Conservation (phyloP, 805 yeast genomes). For the Hanseniaspora lachancei region DNA sequence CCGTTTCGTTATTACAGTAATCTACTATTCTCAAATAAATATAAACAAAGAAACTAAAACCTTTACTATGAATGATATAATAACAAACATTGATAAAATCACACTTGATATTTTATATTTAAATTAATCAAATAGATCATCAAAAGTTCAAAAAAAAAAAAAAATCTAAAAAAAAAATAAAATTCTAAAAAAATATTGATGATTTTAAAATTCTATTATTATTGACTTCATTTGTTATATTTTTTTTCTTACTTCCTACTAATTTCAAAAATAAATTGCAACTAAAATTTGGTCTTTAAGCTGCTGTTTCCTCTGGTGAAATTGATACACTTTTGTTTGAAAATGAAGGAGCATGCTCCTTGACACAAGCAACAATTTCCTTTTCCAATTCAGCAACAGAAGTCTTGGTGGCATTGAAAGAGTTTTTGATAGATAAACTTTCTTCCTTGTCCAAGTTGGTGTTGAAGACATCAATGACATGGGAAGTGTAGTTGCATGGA, state of each 20-base stretch:
- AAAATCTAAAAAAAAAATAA: no score
- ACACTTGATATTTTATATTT: no score
- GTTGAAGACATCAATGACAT: conserved; percentile 30
- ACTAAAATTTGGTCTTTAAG: conserved; percentile 12
- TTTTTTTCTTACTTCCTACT: background rate
- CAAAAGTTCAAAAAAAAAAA: no score
- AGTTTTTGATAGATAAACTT: conserved; percentile 23
- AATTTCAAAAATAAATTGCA: background rate
- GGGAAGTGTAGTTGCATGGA: conserved; percentile 29
- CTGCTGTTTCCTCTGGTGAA: conserved; percentile 10
- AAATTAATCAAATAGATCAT: no score
- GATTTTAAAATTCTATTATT: background rate
- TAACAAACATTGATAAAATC: no score
- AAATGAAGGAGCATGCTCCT: conserved; percentile 2
- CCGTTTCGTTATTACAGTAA: no score
- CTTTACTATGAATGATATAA: no score
- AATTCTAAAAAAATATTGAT: no score
- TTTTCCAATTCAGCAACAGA: conserved; percentile 25
- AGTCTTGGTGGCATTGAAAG: conserved; percentile 25
- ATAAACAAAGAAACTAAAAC: no score
- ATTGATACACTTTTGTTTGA: background rate
- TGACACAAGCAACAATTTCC: conserved; percentile 21
- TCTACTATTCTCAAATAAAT: no score
- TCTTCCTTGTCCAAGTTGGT: conserved; percentile 31
- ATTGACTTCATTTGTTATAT: background rate